Conservation (phyloP, 2,329 filamentous ascomycete genomes). For the Cadophora malorum region DNA sequence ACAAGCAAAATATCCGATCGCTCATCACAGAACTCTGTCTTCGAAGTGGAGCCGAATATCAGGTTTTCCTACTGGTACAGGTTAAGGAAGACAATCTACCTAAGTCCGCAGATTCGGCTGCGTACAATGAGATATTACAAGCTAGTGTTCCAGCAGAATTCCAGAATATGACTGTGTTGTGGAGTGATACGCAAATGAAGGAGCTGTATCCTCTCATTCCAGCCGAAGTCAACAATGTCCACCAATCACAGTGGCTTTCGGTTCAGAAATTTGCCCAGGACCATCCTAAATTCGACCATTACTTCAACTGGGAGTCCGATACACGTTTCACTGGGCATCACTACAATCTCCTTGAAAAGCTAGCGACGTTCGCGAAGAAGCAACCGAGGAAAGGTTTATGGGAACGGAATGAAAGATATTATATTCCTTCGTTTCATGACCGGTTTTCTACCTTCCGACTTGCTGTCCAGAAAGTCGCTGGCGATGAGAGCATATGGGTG, state of each 20-base stretch:
- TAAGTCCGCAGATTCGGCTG: conserved; percentile 64
- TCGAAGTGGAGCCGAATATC: conserved; percentile 79
- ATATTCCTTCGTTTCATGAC: conserved; percentile 73
- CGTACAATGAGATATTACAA: conserved; percentile 65
- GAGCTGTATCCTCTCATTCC: conserved; percentile 79
- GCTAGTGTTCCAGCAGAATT: conserved; percentile 74
- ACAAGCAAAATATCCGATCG: conserved; percentile 78
- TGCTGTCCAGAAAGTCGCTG: conserved; percentile 56
- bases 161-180: conserved; percentile 72
- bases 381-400: conserved; percentile 76
- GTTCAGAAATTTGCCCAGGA: conserved; percentile 78
- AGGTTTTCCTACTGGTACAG: conserved; percentile 81
- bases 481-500: conserved; percentile 62
- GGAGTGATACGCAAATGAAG: conserved; percentile 76
- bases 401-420: conserved; percentile 76
- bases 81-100: conserved; percentile 68
- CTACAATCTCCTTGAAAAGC: conserved; percentile 76
- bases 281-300: conserved; percentile 66
- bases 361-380: conserved; percentile 66
- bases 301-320: conserved; percentile 75
- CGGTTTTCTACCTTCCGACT: conserved; percentile 71
- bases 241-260: conserved; percentile 56
- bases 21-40: conserved; percentile 79
- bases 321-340: conserved; percentile 80
- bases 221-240: conserved; percentile 48